Percentiles rank a stretch among this genome's conserved stretches.
These are phyloP conservation scores for Ramichloridium luteum DNA, from an alignment of 2,329 filamentous ascomycete genomes.

Conservation along the genomic window DNA sequence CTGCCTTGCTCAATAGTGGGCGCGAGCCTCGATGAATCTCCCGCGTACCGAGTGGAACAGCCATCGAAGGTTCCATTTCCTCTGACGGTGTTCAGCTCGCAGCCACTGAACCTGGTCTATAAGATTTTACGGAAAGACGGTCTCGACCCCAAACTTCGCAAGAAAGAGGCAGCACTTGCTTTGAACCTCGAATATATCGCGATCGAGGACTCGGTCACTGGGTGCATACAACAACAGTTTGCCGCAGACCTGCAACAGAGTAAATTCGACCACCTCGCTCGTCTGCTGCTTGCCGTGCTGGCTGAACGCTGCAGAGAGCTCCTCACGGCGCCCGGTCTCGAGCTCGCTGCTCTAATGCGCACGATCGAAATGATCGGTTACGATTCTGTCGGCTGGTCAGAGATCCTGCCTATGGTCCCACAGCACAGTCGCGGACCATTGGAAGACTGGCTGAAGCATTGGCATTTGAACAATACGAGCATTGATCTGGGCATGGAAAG, in stretches of 20 bases:
- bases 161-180: slow-evolving; percentile 39
- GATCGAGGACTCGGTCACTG: slow-evolving; percentile 58
- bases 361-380: slow-evolving; percentile 42
- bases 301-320: slow-evolving; percentile 33
- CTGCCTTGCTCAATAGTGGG: slow-evolving; percentile 63
- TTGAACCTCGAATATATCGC: slow-evolving; percentile 66
- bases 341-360: slow-evolving; percentile 42
- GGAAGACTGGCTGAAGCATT: slow-evolving; percentile 40
- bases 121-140: slow-evolving; percentile 51
- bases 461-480: slow-evolving; percentile 36
- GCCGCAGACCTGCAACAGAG: slow-evolving; percentile 35
- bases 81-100: slow-evolving; percentile 62
- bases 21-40: slow-evolving; percentile 58
- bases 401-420: slow-evolving; percentile 41
- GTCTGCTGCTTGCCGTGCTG: slow-evolving; percentile 42
- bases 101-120: slow-evolving; percentile 71
- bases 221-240: slow-evolving; percentile 37
- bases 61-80: slow-evolving; percentile 30
- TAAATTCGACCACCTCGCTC: slow-evolving; percentile 34
- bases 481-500: slow-evolving; percentile 20
- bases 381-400: slow-evolving; percentile 42
- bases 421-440: slow-evolving; percentile 32
- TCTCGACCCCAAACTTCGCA: slow-evolving; percentile 14
- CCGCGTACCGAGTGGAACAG: slow-evolving; percentile 54
- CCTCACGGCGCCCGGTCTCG: slow-evolving; percentile 38